A percentile compares a stretch with the other conserved stretches of the same genome.
These are phyloP conservation scores for Pleurotus giganteus DNA, from an alignment of 768 basidiomycete species.

Conservation along the genomic window DNA sequence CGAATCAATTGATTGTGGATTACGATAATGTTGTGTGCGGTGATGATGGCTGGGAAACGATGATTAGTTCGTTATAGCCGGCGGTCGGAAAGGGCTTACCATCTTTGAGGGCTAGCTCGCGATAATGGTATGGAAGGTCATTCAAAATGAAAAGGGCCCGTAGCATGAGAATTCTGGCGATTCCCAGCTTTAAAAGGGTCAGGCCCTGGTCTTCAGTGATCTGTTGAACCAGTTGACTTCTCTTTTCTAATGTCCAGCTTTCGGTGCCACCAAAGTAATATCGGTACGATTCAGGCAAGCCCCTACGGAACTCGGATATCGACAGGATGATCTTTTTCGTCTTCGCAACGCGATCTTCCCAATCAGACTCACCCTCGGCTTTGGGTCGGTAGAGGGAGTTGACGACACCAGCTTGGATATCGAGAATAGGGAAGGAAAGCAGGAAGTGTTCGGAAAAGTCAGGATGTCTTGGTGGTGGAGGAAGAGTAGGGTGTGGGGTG, in stretches of 20 bases:
- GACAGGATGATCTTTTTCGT: slow-evolving; percentile 78
- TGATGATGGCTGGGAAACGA: slow-evolving; percentile 61
- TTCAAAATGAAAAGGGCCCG: slow-evolving; percentile 79
- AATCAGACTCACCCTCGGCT: slow-evolving; percentile 65
- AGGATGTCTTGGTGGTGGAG: slow-evolving; percentile 9
- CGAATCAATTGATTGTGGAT: slow-evolving; percentile 81
- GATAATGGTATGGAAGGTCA: slow-evolving; percentile 61
- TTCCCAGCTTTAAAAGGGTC: slow-evolving; percentile 80
- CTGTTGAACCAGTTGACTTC: slow-evolving; percentile 62
- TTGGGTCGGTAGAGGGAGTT: slow-evolving; percentile 81
- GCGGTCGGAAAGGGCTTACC: slow-evolving; percentile 52
- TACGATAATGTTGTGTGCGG: slow-evolving; percentile 84
- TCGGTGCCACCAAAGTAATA: slow-evolving; percentile 76
- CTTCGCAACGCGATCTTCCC: slow-evolving; percentile 48
- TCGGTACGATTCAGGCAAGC: slow-evolving; percentile 70
- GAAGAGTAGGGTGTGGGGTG: slow-evolving; percentile 62
- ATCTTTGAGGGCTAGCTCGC: slow-evolving; percentile 74
- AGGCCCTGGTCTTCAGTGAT: slow-evolving; percentile 82
- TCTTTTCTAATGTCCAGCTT: slow-evolving; percentile 69
- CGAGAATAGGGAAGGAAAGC: slow-evolving; percentile 69
- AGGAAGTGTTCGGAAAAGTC: slow-evolving; percentile 82
- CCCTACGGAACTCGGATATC: slow-evolving; percentile 66
- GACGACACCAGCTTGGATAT: slow-evolving; percentile 88
- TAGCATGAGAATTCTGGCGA: slow-evolving; percentile 73
- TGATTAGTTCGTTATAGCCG: no score